These are phyloP conservation scores for Fusarium compactum DNA, from an alignment of 2,329 filamentous ascomycete genomes.

Conservation along the genomic window DNA sequence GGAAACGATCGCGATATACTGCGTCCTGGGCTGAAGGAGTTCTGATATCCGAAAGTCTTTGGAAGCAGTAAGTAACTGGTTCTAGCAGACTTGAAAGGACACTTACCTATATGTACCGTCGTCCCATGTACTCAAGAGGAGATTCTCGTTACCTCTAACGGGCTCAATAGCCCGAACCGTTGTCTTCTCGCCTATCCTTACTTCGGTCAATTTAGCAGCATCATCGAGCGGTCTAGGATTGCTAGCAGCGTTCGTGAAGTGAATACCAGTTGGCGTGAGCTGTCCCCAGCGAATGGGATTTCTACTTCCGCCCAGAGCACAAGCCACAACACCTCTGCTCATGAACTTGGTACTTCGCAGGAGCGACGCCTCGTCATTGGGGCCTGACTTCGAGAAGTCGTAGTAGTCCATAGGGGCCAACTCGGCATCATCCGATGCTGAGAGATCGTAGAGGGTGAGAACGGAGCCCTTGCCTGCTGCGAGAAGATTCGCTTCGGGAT, in stretches of 20 bases:
- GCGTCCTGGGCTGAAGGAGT: conserved; percentile 61
- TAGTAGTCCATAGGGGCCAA: conserved; percentile 42
- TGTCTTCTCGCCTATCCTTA: conserved; percentile 51
- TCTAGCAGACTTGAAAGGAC: background rate
- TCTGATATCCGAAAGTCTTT: conserved; percentile 63
- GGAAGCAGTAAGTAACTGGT: background rate
- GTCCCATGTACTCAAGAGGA: conserved; percentile 65
- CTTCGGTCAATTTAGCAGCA: conserved; percentile 32
- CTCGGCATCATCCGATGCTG: conserved; percentile 10
- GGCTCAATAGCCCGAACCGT: conserved; percentile 62
- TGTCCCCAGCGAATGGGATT: conserved; percentile 61
- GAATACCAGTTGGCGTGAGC: conserved; percentile 60
- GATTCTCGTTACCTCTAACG: conserved; percentile 54
- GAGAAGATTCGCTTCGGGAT: conserved; percentile 46
- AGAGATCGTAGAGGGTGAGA: conserved; percentile 49
- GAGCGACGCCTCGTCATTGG: conserved; percentile 42
- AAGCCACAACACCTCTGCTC: conserved; percentile 58
- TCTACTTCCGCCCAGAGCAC: conserved; percentile 58
- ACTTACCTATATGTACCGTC: conserved; percentile 61
- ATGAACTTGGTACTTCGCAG: conserved; percentile 59
- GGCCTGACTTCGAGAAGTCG: conserved; percentile 43
- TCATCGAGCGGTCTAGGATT: conserved; percentile 42
- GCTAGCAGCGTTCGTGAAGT: conserved; percentile 52
- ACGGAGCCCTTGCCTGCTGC: conserved; percentile 50
- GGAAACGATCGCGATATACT: conserved; percentile 66